These are phyloP conservation scores for Sporothrix variecibatus DNA, from an alignment of 2,329 filamentous ascomycete genomes.

Conservation along the genomic window DNA sequence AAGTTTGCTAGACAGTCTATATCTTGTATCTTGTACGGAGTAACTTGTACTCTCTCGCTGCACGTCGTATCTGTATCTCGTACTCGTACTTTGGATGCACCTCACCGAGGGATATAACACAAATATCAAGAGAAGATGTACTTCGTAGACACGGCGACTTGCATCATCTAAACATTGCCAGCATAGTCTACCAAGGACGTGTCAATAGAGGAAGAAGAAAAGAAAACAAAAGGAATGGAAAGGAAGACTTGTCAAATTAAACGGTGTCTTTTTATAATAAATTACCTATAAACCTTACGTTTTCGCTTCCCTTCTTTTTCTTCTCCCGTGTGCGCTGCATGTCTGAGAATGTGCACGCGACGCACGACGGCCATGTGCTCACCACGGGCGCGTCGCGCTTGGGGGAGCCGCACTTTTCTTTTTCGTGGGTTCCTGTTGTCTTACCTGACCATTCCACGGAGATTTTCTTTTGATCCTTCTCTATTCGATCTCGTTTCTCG, in stretches of 20 bases:
- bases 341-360: background rate
- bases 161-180: background rate
- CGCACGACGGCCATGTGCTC: background rate
- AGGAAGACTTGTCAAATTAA: background rate
- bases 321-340: background rate
- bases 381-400: background rate
- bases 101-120: background rate
- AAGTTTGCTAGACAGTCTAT: background rate
- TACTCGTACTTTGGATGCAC: background rate
- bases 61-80: conserved; percentile 2
- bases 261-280: background rate
- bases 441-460: background rate
- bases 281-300: no score
- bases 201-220: background rate
- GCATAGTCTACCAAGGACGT: background rate
- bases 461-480: background rate
- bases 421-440: background rate
- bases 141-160: no score
- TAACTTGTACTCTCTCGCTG: background rate
- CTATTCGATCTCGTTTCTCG: background rate
- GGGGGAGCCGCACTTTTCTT: conserved; percentile 1
- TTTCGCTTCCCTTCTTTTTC: background rate
- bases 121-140: background rate
- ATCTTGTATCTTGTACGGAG: background rate
- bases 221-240: background rate